Base-by-base conservation (phyloP, 495 filamentous ascomycete genomes). In the Penicillium crystallinum region DNA sequence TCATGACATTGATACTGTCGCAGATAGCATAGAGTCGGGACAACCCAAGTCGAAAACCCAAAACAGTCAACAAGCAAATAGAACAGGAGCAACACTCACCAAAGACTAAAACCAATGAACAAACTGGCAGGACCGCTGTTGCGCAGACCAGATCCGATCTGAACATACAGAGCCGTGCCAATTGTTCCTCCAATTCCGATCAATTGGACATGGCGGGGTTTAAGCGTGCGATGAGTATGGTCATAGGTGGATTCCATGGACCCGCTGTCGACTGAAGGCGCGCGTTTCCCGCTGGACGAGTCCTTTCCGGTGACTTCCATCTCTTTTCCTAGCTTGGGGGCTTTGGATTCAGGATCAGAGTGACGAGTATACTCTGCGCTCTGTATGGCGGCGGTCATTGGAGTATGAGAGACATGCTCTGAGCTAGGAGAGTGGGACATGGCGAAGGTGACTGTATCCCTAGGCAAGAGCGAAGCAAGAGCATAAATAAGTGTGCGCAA, bases 151-250 rank as follows among this genome's bases (percentile, higher is more conserved):
- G 69, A 72, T 15, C 88, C 89, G 47, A 93, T 90, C 54, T 85
- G 81, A 21, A 90, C 84, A 66, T 84, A 90, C 10, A 90, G 71
- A 2, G 80, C 87, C n/a, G 88, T 90, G n/a, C 88, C 87, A 61
- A 90, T 90, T 30, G 82, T 83, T 30, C 87, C 87, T 33, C 87
- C 87, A 56, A 90, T 83, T 35, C 83, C 86, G 46, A 90, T 90
- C 49, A 91, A 69, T 57, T 88, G 83, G 47, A 88, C 80, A 62
- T 89, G 85, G 40, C 85, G 74, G 17, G 82, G 78, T 47, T 82
- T 82, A 19, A 88, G 68, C 55, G 75, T 79, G 8, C 84, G 81
- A 14, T 78, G 75, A 8, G 80, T 83, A 36, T 69, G 67, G 49
- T 82, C 79, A 31, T 66, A 62, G 15, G 49, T 52, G 0, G 60